Percentiles rank a stretch among this genome's conserved stretches.
Conservation (phyloP, 768 basidiomycete genomes). For the Trichaptum fuscoviolaceum region DNA sequence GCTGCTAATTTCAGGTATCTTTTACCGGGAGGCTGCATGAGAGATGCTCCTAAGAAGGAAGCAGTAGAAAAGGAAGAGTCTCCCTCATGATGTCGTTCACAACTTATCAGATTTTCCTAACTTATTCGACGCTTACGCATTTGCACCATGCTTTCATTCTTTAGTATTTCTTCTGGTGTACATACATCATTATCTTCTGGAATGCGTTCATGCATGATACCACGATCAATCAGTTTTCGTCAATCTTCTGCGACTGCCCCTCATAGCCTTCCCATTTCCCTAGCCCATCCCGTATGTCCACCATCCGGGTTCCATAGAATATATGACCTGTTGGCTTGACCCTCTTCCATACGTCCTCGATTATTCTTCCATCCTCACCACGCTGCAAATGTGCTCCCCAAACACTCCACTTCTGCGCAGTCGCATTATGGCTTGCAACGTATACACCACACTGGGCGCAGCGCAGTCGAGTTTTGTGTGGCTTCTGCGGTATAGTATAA, state of each 20-base stretch:
- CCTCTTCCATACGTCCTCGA: slow-evolving; percentile 39
- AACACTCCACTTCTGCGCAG: slow-evolving; percentile 45
- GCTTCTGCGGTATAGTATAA: slow-evolving; percentile 44
- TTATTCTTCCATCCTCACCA: slow-evolving; percentile 42
- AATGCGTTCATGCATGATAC: not conserved
- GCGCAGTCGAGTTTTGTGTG: slow-evolving; percentile 56
- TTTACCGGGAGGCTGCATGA: slow-evolving; percentile 49
- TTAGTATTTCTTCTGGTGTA: not conserved
- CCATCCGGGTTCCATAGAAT: slow-evolving; percentile 58
- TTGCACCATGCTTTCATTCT: not conserved
- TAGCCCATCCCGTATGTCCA: slow-evolving; percentile 51
- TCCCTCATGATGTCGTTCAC: not conserved
- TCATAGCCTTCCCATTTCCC: slow-evolving; percentile 68
- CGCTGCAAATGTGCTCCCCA: slow-evolving; percentile 56
- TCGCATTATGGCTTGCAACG: slow-evolving; percentile 49
- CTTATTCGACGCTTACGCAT: not conserved
- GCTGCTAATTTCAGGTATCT: slow-evolving; percentile 46
- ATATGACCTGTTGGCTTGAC: slow-evolving; percentile 61
- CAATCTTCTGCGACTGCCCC: slow-evolving; percentile 34
- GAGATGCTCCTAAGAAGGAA: slow-evolving; percentile 18
- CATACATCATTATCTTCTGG: not conserved
- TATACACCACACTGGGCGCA: slow-evolving; percentile 57
- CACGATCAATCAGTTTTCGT: not conserved
- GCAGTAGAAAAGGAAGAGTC: not conserved
- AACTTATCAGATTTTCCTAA: not conserved